These are phyloP conservation scores for Kwoniella pini DNA, from an alignment of 768 basidiomycete genomes.

Conservation along the genomic window DNA sequence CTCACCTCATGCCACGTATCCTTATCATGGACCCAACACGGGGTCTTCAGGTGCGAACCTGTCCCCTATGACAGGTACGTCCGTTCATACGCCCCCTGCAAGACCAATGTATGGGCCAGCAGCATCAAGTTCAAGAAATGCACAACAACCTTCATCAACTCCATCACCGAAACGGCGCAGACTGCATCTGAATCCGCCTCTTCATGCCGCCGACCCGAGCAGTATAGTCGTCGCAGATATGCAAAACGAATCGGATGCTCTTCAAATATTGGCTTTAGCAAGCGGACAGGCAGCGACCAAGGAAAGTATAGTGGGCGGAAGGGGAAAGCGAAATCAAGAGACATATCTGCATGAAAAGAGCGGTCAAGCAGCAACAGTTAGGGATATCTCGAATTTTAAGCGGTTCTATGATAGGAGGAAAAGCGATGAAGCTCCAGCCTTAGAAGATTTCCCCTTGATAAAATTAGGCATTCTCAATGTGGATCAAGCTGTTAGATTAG, in stretches of 20 bases:
- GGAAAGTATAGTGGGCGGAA: constrained; percentile 6
- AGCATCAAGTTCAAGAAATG: not conserved
- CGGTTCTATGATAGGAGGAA: constrained; percentile 4
- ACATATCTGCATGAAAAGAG: constrained; percentile 6
- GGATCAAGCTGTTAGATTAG: constrained; percentile 32
- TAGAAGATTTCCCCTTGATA: constrained; percentile 36
- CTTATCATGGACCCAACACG: not conserved
- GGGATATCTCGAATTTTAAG: not conserved
- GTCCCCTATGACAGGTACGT: constrained; percentile 4
- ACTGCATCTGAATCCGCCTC: constrained; percentile 42
- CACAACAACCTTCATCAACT: constrained; percentile 11
- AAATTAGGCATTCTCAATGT: constrained; percentile 39
- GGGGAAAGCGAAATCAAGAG: not conserved
- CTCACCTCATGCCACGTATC: constrained; percentile 7
- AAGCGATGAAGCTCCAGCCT: not conserved
- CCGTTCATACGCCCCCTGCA: constrained; percentile 8
- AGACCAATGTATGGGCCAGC: not conserved
- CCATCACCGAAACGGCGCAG: constrained; percentile 40
- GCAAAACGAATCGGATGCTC: constrained; percentile 53
- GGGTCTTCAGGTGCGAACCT: constrained; percentile 8
- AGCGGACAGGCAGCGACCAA: constrained; percentile 21
- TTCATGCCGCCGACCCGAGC: constrained; percentile 45
- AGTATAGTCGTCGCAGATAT: constrained; percentile 52
- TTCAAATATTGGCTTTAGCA: constrained; percentile 51
- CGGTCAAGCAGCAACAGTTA: not conserved